Base-by-base conservation (phyloP, 129 eudicot species). In the Silybum marianum region DNA sequence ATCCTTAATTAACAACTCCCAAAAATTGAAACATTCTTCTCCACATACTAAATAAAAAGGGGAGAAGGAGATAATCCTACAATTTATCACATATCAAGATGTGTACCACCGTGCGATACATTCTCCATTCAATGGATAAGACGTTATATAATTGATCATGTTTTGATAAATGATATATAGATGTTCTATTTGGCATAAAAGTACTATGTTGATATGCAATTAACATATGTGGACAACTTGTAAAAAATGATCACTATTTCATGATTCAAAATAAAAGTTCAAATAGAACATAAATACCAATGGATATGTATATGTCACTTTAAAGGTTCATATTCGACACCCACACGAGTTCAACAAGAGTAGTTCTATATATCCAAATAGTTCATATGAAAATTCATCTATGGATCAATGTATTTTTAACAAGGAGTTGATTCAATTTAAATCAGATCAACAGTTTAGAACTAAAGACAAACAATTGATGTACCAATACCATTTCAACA, bases 301-400 rank as follows among this genome's bases (percentile, higher is more conserved):
- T 23, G 32, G 72, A 76, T 76, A 58, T 36, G 72, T 69, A 65
- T 76, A 58, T 36, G 72, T 51, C 6, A 71, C 28, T 38, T 46
- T 83, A 39, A 66, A 75, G 9, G 18, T 75, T 30, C 39, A 75
- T 28, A n/a, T 68, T 75, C 63, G 75, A 69, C 77, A 34, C 71
- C 78, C 72, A 69, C 36, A 76, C 54, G 68, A 66, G 69, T 30
- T 40, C n/a, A 40, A 78, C 18, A 11, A 67, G 68, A 44, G 13
- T 28, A 2, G 69, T 69, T 40, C 5, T 36, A 42, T 48, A 48
- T 12, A 44, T 36, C 4, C 21, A 58, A 51, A 4, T 1, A 0
- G 19, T 3, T 4, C 36, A 32, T 32, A 4, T 0, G 6, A 32
- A 6, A 32, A 32, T 32, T 32, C 36, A 32, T 32, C 36, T 32